A percentile compares a stretch with the other conserved stretches of the same genome.
These are phyloP conservation scores for Martiniozyma abietophila DNA, from an alignment of 805 yeast species.

Conservation along the genomic window DNA sequence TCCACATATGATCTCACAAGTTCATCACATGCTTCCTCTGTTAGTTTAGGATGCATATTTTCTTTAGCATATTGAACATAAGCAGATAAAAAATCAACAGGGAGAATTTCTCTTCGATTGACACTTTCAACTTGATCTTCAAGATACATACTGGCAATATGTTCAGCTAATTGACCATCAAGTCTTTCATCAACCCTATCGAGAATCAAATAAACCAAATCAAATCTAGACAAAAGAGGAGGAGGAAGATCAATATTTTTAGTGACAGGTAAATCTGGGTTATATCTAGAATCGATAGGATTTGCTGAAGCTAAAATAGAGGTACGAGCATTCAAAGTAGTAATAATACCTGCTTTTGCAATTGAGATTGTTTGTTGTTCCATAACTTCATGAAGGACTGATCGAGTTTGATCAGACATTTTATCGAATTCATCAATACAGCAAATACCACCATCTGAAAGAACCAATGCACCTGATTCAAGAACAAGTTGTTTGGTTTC, in stretches of 20 bases:
- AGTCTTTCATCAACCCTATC: slow-evolving; percentile 84
- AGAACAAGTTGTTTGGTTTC: slow-evolving; percentile 90
- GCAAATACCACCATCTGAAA: slow-evolving; percentile 97
- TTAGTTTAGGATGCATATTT: slow-evolving; percentile 67
- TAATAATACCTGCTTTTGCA: slow-evolving; percentile 97
- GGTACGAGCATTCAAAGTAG: slow-evolving; percentile 93
- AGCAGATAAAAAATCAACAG: slow-evolving; percentile 77
- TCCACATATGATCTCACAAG: slow-evolving; percentile 83
- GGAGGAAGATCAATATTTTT: slow-evolving; percentile 96
- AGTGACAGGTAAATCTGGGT: slow-evolving; percentile 91
- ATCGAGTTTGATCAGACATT: slow-evolving; percentile 89
- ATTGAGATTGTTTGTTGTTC: slow-evolving; percentile 98
- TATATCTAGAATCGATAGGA: slow-evolving; percentile 92
- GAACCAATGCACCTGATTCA: slow-evolving; percentile 92
- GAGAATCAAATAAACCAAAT: slow-evolving; percentile 81
- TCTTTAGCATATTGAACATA: slow-evolving; percentile 95
- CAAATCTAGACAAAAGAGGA: slow-evolving; percentile 89
- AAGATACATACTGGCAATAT: slow-evolving; percentile 82
- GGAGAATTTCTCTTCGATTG: slow-evolving; percentile 57
- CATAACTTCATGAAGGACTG: slow-evolving; percentile 97
- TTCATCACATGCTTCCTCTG: slow-evolving; percentile 73
- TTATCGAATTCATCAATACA: slow-evolving; percentile 98
- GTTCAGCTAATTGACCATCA: slow-evolving; percentile 83
- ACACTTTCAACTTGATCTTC: slow-evolving; percentile 79
- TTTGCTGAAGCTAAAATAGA: slow-evolving; percentile 95